Conservation (phyloP, 106 monocot species). For the Cymbidium sinense region DNA sequence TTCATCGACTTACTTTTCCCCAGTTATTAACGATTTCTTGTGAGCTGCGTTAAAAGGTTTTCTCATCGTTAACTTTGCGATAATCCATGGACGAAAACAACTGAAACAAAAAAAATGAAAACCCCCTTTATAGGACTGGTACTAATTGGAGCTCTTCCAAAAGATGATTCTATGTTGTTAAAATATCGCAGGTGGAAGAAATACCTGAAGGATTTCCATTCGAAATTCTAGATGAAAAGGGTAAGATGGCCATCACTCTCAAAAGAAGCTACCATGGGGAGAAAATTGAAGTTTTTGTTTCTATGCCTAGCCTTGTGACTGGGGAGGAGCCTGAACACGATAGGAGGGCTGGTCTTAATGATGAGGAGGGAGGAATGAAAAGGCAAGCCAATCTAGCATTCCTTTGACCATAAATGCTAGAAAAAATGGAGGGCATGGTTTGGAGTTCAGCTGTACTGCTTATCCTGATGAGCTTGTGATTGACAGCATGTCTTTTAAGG, state of each 20-base stretch:
- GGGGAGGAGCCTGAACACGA: slow-evolving; percentile 50
- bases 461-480: slow-evolving; percentile 66
- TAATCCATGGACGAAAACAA: neutral
- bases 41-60: neutral
- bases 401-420: slow-evolving; percentile 44
- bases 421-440: slow-evolving; percentile 28
- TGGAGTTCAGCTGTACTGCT: slow-evolving; percentile 74
- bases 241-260: slow-evolving; percentile 35
- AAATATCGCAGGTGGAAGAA: slow-evolving; percentile 43
- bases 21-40: neutral
- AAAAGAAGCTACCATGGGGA: slow-evolving; percentile 49
- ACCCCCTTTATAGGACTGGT: too few relatives aligned
- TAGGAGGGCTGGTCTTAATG: slow-evolving; percentile 10
- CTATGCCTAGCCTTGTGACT: slow-evolving; percentile 70
- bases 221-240: slow-evolving; percentile 49
- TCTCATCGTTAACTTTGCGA: neutral
- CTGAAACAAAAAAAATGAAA: neutral
- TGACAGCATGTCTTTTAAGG: slow-evolving; percentile 60
- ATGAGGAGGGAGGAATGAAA: slow-evolving; percentile 11
- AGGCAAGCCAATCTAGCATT: slow-evolving; percentile 35
- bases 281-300: slow-evolving; percentile 47
- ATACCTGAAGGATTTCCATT: slow-evolving; percentile 68
- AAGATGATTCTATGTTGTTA: too few relatives aligned
- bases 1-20: neutral
- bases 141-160: too few relatives aligned